Evolutionary conservation across 2,329 filamentous ascomycete genomes (phyloP).

Genomic region (Pochonia chlamydosporia): DNA sequence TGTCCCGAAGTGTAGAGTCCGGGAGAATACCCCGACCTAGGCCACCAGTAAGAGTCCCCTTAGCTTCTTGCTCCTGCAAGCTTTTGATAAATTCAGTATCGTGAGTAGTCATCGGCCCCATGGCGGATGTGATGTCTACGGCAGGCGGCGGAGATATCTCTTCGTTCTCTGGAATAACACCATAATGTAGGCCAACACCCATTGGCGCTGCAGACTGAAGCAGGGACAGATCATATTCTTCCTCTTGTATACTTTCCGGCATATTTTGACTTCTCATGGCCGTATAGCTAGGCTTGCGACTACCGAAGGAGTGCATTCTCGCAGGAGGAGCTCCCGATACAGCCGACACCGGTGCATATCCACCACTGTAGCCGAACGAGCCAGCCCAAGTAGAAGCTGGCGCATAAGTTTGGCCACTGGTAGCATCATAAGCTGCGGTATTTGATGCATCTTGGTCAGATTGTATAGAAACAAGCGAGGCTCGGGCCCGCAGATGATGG

Average conservation of each 20-base stretch:
- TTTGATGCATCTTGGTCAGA: constrained; percentile 8
- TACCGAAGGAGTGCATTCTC: constrained; percentile 15
- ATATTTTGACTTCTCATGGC: constrained; percentile 15
- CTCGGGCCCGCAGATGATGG: constrained; percentile 21
- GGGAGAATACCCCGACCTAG: constrained; percentile 48
- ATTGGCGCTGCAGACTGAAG: constrained; percentile 35
- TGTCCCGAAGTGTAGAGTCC: constrained; percentile 39
- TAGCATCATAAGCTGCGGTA: constrained; percentile 12
- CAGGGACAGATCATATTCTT: constrained; percentile 38
- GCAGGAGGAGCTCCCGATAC: neutral
- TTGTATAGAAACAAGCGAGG: constrained; percentile 14
- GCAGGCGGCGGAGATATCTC: constrained; percentile 19
- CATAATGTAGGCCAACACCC: constrained; percentile 26
- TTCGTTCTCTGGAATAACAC: constrained; percentile 25
- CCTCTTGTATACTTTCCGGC: constrained; percentile 27
- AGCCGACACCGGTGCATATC: constrained; percentile 22
- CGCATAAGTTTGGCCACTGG: constrained; percentile 15
- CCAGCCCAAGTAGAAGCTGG: constrained; percentile 19
- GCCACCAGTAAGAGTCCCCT: constrained; percentile 51
- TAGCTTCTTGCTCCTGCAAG: constrained; percentile 47
- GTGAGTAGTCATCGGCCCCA: constrained; percentile 39
- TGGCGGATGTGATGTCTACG: constrained; percentile 40
- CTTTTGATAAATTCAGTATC: constrained; percentile 38
- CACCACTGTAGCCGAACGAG: constrained; percentile 21
- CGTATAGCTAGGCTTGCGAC: constrained; percentile 19